These are phyloP conservation scores for Pseudocercospora vitis DNA, from an alignment of 2,329 filamentous ascomycete species.

Conservation along the genomic window DNA sequence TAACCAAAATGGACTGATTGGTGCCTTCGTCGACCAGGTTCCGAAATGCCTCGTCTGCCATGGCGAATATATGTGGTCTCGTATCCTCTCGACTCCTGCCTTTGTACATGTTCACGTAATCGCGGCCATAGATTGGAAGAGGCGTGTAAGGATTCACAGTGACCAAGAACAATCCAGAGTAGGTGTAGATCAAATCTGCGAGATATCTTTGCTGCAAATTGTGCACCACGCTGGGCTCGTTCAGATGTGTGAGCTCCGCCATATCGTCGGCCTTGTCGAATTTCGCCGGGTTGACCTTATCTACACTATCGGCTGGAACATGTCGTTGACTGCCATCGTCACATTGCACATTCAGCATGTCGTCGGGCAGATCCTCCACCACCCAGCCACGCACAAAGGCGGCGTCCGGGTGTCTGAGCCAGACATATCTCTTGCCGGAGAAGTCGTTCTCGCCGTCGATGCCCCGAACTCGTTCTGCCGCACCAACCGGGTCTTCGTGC, in stretches of 20 bases:
- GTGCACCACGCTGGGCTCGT: conserved; percentile 96
- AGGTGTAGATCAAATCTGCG: conserved; percentile 93
- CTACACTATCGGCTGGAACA: conserved; percentile 80
- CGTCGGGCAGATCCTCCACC: conserved; percentile 71
- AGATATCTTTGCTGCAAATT: conserved; percentile 95
- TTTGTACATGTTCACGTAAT: conserved; percentile 98
- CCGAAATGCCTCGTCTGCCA: conserved; percentile 94
- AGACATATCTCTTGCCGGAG: conserved; percentile 96
- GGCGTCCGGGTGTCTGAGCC: conserved; percentile 81
- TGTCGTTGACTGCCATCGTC: conserved; percentile 91
- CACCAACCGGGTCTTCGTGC: conserved; percentile 69
- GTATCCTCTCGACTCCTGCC: conserved; percentile 89
- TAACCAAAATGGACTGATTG: conserved; percentile 97
- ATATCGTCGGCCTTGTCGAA: conserved; percentile 99
- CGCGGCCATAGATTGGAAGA: conserved; percentile 90
- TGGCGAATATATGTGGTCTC: conserved; percentile 94
- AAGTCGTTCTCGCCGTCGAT: conserved; percentile 99
- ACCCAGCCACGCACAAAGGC: conserved; percentile 94
- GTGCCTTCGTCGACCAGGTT: conserved; percentile 92
- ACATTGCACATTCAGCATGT: conserved; percentile 79
- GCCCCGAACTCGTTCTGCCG: conserved; percentile 59
- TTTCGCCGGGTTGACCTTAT: conserved; percentile 99
- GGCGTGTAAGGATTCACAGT: conserved; percentile 96
- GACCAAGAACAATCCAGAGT: conserved; percentile 94
- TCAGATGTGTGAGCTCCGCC: conserved; percentile 96